A percentile compares a stretch with the other conserved stretches of the same genome.
Evolutionary conservation across 805 yeast genomes (phyloP).

Genomic region (Suhomyces prunicola): DNA sequence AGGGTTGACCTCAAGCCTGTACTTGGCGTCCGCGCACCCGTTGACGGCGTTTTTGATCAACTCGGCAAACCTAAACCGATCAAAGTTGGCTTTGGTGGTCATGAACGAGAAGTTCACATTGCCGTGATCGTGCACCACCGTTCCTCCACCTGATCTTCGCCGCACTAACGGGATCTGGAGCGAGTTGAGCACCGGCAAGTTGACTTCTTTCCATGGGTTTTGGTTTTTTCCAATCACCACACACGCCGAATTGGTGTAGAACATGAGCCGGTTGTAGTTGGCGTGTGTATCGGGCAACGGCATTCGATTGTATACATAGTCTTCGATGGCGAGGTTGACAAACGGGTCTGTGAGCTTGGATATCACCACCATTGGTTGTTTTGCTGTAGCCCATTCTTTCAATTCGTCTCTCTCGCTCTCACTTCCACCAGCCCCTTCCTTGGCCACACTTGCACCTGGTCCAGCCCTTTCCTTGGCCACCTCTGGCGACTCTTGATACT

Average conservation of each 20-base stretch:
- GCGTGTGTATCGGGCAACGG: conserved; percentile 35
- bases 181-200: conserved; percentile 50
- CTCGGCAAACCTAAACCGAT: conserved; percentile 52
- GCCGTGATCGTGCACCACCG: conserved; percentile 92
- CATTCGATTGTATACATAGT: conserved; percentile 64
- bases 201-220: conserved; percentile 87
- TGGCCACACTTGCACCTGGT: too few species aligned
- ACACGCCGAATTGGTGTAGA: conserved; percentile 78
- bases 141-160: conserved; percentile 90
- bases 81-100: conserved; percentile 63
- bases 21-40: conserved; percentile 6
- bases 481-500: conserved; percentile 33
- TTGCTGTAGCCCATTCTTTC: conserved; percentile 3
- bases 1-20: conserved; percentile 51
- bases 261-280: conserved; percentile 52
- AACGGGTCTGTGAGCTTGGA: conserved; percentile 65
- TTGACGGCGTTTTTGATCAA: conserved; percentile 38
- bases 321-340: conserved; percentile 78
- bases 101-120: conserved; percentile 84
- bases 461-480: conserved; percentile 10
- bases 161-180: conserved; percentile 66
- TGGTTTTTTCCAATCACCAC: conserved; percentile 96
- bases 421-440: too few species aligned
- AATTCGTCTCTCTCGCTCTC: background rate
- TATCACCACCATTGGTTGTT: conserved; percentile 52